phyloP scores from a whole-genome alignment of 441 rosid genomes.

The Metrosideros polymorpha region DNA sequence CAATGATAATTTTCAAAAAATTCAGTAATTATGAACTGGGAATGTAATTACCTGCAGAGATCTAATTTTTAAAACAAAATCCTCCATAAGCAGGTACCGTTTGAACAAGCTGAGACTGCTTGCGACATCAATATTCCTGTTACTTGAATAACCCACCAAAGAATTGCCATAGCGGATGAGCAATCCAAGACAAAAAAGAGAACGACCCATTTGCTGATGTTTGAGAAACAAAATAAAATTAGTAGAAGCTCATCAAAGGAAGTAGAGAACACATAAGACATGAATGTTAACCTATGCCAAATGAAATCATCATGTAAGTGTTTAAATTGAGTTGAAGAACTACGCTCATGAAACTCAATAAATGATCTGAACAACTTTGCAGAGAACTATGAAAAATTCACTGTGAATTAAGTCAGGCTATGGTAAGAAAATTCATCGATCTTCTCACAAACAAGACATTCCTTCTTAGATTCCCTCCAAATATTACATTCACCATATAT shows the following conservation, averaged over 20 bases:
- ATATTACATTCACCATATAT: neutral
- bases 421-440: neutral
- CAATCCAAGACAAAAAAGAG: constrained; percentile 96
- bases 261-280: neutral
- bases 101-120: constrained; percentile 70
- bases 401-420: neutral
- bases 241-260: neutral
- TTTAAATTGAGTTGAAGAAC: neutral
- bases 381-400: neutral
- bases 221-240: neutral
- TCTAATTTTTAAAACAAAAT: constrained; percentile 78
- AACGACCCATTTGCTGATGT: constrained; percentile 79
- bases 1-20: neutral
- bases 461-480: neutral
- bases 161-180: constrained; percentile 95
- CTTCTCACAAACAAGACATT: neutral
- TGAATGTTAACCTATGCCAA: neutral
- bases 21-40: neutral
- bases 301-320: neutral
- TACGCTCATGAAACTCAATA: neutral
- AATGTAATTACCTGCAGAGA: constrained; percentile 78
- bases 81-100: constrained; percentile 68
- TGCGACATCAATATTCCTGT: constrained; percentile 44
- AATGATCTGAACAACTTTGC: neutral
- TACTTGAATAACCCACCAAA: constrained; percentile 41